Evolutionary conservation across 768 basidiomycete genomes (phyloP), one percentile per base, ranked within the genome.

Genomic region (Suillus occidentalis): DNA sequence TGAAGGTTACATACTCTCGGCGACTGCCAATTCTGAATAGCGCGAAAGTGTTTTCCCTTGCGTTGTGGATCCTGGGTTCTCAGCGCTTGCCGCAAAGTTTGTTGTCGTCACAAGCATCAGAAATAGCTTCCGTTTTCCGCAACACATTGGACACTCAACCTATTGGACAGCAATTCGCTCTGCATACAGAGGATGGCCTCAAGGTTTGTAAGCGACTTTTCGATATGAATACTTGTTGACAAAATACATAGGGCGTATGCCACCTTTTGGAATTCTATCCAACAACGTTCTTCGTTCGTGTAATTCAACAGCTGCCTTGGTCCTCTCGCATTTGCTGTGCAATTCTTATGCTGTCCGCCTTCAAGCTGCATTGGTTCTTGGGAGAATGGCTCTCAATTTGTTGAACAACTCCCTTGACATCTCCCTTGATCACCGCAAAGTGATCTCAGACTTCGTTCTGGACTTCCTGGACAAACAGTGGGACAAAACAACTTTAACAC

Each of bases 1-100:
- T 89, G 12, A 75, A 71, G 4, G 75, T 89, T 28, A 77, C 80
- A 31, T 73, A 72, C 22, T 70, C 79, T 2, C 68, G 67, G 4
- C 67, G 61, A 12, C 65, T 84, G 2, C 78, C 82, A 0, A 73
- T 77, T 6, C 76, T 79, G 4, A 81, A 80, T 61, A 73, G 78
- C 20, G 69, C 73, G 16, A 87, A 86, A 70, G 83, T 80, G 9
- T 76, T 78, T 65, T 78, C 80, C 12, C 74, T 87, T 34, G 79
- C 83, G 25, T 67, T 84, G 22, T 87, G 82, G 80, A 79, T 81
- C 22, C 73, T 91, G 52, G 78, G 81, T 65, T 77, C 73, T 37
- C 84, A 88, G 66, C 78, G 76, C 53, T 76, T 89, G 10, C 83
- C 87, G 3, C n/a, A 63, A 4, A 65, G 70, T 12, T 68, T 83